phyloP scores from a whole-genome alignment of 2,329 filamentous ascomycete genomes.

The Periconia digitata region DNA sequence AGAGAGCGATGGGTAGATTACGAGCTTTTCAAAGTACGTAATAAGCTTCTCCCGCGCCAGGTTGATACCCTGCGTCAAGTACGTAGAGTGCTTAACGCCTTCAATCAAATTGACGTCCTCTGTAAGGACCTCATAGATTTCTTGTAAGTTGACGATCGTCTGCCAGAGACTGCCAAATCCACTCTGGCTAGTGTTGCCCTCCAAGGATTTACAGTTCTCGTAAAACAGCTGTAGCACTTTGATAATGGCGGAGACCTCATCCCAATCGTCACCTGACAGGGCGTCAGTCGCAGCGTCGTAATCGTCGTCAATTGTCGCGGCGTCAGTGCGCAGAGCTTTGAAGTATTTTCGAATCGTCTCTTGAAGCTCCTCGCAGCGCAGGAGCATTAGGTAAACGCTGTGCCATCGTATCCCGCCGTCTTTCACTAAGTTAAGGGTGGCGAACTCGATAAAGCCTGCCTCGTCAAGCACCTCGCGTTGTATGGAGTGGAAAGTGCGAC shows the following conservation, averaged over 20 bases:
- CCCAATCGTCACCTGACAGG: slow-evolving; percentile 7
- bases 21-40: slow-evolving; percentile 9
- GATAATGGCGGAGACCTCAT: slow-evolving; percentile 5
- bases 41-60: slow-evolving; percentile 9
- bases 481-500: neutral
- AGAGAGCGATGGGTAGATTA: slow-evolving; percentile 1
- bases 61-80: slow-evolving; percentile 2
- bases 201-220: slow-evolving; percentile 4
- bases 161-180: slow-evolving; percentile 10
- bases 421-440: slow-evolving; percentile 2
- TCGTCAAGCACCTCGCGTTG: neutral
- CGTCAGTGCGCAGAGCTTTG: neutral
- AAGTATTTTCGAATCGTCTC: slow-evolving; percentile 1
- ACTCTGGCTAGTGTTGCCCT: slow-evolving; percentile 8
- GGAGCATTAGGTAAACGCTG: slow-evolving; percentile 1
- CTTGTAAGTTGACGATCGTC: slow-evolving; percentile 8
- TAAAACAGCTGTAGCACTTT: slow-evolving; percentile 4
- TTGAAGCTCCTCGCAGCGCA: slow-evolving; percentile 2
- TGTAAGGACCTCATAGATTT: slow-evolving; percentile 1
- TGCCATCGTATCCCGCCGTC: slow-evolving; percentile 1
- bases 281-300: slow-evolving; percentile 5
- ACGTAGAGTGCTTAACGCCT: neutral
- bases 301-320: neutral
- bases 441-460: neutral
- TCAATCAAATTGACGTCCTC: neutral